Evolutionary conservation across 202 grass and related monocot species (phyloP).

Genomic region (Dendrocalamus latiflorus): DNA sequence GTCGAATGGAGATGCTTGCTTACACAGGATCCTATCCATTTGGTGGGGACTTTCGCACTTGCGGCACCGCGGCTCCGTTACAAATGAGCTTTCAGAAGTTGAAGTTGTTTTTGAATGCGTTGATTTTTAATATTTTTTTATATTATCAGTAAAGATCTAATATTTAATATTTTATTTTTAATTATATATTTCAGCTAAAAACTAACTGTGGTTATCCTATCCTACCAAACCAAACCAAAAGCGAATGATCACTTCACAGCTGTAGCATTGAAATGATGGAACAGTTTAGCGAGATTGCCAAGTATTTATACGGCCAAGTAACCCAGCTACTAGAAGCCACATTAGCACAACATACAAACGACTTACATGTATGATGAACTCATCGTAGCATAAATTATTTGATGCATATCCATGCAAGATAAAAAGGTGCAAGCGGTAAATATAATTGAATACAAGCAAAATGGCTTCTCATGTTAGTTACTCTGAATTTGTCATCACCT

Average conservation of each 20-base stretch:
- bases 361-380: not conserved
- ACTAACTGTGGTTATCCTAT: too few species aligned
- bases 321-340: not conserved
- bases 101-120: too few species aligned
- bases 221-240: not conserved
- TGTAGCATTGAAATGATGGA: not conserved
- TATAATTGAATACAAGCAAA: not conserved
- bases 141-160: too few species aligned
- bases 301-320: too few species aligned
- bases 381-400: not conserved
- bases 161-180: too few species aligned
- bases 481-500: not conserved
- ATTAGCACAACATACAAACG: not conserved
- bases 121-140: too few species aligned
- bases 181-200: too few species aligned
- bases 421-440: not conserved
- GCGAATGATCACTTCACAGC: not conserved
- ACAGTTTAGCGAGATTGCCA: not conserved
- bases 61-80: not conserved
- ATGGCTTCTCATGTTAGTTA: not conserved
- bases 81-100: too few species aligned
- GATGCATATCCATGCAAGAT: not conserved
- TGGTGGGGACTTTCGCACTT: conserved; percentile 9
- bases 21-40: conserved; percentile 33
- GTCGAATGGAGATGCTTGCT: conserved; percentile 5